These are phyloP conservation scores for Chaetomiaceae sp. DNA, from an alignment of 2,329 filamentous ascomycete genomes.

Conservation along the genomic window DNA sequence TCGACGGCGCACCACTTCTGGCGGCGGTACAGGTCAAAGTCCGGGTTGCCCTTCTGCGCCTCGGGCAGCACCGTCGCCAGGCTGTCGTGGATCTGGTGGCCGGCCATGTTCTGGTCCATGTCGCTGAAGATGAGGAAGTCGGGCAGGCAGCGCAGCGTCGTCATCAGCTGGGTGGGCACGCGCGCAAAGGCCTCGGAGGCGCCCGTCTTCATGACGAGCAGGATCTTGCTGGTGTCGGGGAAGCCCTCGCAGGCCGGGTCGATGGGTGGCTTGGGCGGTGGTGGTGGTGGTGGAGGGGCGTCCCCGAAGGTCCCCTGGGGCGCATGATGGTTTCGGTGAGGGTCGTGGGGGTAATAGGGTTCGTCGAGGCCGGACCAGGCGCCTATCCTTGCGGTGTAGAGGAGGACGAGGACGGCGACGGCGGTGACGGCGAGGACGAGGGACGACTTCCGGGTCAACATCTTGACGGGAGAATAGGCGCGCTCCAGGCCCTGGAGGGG, in stretches of 20 bases:
- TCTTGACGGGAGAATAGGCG: conserved; percentile 19
- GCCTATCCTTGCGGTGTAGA: conserved; percentile 33
- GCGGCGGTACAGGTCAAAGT: conserved; percentile 47
- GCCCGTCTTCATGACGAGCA: conserved; percentile 55
- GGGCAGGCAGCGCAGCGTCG: conserved; percentile 41
- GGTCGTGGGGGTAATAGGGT: conserved; percentile 26
- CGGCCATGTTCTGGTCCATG: conserved; percentile 45
- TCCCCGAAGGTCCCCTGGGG: conserved; percentile 8
- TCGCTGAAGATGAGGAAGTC: conserved; percentile 58
- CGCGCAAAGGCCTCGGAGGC: conserved; percentile 50
- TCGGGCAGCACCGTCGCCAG: conserved; percentile 42
- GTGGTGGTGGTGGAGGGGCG: neutral
- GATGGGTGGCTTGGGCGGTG: neutral
- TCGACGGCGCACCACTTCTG: conserved; percentile 44
- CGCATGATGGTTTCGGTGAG: conserved; percentile 19
- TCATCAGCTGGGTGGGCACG: conserved; percentile 52
- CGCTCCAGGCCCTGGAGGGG: conserved; percentile 5
- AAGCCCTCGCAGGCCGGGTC: conserved; percentile 33
- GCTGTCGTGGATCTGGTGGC: conserved; percentile 43
- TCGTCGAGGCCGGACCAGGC: conserved; percentile 30
- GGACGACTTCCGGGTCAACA: conserved; percentile 31
- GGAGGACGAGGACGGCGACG: conserved; percentile 30
- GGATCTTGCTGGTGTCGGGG: conserved; percentile 23
- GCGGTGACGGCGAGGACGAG: conserved; percentile 27
- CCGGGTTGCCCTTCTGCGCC: conserved; percentile 41